Base-by-base conservation (phyloP, 2,329 filamentous ascomycete genomes). In the Beauveria caledonica region DNA sequence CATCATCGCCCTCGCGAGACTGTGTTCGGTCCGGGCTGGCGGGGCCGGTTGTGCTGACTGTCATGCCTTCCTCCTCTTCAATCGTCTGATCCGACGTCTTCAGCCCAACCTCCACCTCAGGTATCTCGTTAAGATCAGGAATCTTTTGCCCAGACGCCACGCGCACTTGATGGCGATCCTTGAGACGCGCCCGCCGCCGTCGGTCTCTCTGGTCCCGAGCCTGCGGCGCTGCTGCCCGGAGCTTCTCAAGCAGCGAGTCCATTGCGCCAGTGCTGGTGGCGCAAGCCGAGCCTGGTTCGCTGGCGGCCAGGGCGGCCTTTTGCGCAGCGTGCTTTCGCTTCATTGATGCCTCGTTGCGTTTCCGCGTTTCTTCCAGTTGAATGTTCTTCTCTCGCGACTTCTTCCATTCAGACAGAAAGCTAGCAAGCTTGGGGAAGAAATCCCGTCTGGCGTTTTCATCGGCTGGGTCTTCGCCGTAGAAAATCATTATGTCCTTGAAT, bases 311-410 rank as follows among this genome's bases (percentile, higher is more conserved):
- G 63, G 76, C 73, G 19, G 82, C 73, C 69, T 88, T 88, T 65
- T 86, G 78, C 66, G 87, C 81, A n/a, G 85, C 82, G 64, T 89
- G 84, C 77, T 96, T 97, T 68, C 93, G 88, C 73, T 93, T 93
- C 86, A 97, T 90, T 48, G 88, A 94, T 42, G 86, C 89, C 74
- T 97, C 93, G 72, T 95, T 96, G 65, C 90, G 87, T 66, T 85
- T 89, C 67, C 87, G 86, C 59, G 83, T 86, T 69, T 96, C 92
- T 75, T 99, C 94, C 63, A 91, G 74, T 33, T 81, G 72, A 21
- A 93, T 76, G 75, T 97, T 99, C 86, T 97, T 97, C 67, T 95
- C 90, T 66, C 86, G 86, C 36, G 92, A 96, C 83, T 88, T 93
- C 88, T 93, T 96, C 90, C 94, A 99, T 73, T 97, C 94, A 36